Conservation (phyloP, 768 basidiomycete species). For the Kwoniella sp. region DNA sequence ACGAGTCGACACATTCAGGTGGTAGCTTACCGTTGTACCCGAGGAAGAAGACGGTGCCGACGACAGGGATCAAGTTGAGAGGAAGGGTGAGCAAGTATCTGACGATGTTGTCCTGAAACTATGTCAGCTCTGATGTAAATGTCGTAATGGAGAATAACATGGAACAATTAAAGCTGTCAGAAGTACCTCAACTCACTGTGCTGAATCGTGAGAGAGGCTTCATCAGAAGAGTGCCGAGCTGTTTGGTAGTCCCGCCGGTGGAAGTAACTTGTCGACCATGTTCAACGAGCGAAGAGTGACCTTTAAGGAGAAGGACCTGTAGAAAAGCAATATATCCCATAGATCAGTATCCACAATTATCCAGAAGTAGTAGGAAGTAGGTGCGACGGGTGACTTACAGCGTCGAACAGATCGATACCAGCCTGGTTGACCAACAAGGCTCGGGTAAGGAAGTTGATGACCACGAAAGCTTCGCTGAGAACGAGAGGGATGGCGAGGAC, state of each 20-base stretch:
- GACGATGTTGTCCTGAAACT: constrained; percentile 56
- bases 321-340: not conserved
- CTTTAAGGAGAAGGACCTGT: constrained; percentile 57
- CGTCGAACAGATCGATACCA: constrained; percentile 61
- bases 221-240: constrained; percentile 60
- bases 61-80: constrained; percentile 67
- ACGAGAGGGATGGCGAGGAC: constrained; percentile 61
- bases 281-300: constrained; percentile 58
- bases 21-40: constrained; percentile 49
- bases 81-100: constrained; percentile 69
- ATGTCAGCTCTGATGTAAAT: constrained; percentile 32
- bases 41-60: constrained; percentile 68
- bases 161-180: not conserved
- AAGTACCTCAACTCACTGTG: constrained; percentile 26
- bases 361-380: too few species aligned
- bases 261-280: constrained; percentile 57
- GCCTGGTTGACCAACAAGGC: constrained; percentile 60
- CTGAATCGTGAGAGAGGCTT: constrained; percentile 57
- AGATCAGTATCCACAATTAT: not conserved
- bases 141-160: constrained; percentile 17
- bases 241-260: constrained; percentile 56
- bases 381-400: constrained; percentile 43
- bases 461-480: constrained; percentile 58
- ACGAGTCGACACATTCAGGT: not conserved
- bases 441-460: constrained; percentile 60